Conservation (phyloP, 75 land plant genomes). For the Cryptomeria japonica region DNA sequence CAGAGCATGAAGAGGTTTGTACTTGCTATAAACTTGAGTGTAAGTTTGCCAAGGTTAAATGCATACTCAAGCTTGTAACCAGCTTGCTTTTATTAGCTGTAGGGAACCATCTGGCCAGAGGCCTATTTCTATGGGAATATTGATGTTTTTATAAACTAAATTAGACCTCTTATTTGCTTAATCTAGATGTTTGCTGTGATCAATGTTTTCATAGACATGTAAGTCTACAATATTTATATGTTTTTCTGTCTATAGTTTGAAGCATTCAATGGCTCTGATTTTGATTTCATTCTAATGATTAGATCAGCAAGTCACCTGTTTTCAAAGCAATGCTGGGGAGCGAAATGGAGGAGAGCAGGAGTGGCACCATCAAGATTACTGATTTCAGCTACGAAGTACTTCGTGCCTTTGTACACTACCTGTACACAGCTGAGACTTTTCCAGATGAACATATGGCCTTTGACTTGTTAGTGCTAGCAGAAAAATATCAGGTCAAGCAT, state of each 20-base stretch:
- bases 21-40: background rate
- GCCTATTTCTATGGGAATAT: background rate
- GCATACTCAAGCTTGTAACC: background rate
- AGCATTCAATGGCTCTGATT: background rate
- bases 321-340: constrained; percentile 78
- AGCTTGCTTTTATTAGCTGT: background rate
- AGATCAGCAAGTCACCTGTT: constrained; percentile 73
- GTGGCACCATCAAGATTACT: constrained; percentile 65
- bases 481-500: constrained; percentile 72
- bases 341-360: constrained; percentile 75
- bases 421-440: constrained; percentile 78
- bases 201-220: background rate
- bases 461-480: constrained; percentile 64
- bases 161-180: background rate
- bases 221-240: background rate
- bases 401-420: constrained; percentile 61
- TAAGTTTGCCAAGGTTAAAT: background rate
- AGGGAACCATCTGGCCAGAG: background rate
- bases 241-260: background rate
- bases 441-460: constrained; percentile 71
- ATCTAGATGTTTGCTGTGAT: background rate
- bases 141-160: background rate
- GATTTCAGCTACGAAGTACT: constrained; percentile 74
- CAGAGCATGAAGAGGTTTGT: background rate
- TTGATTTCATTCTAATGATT: background rate